Conservation (phyloP, 352 stramenopile species). For the Stephanocyclus meneghinianus region DNA sequence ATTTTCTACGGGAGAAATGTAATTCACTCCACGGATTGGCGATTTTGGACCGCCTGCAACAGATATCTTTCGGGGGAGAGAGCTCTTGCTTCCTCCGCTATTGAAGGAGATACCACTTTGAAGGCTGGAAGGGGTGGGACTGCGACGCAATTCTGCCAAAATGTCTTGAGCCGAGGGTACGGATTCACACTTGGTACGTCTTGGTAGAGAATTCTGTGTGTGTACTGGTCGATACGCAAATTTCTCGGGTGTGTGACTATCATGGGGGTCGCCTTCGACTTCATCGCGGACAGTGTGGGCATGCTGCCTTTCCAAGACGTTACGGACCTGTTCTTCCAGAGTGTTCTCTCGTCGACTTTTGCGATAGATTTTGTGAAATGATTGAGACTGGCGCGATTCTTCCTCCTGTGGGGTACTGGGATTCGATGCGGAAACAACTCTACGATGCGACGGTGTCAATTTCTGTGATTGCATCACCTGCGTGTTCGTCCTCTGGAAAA, state of each 20-base stretch:
- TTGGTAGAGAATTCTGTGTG: background rate
- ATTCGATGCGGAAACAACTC: background rate
- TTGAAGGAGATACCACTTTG: background rate
- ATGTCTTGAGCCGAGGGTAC: conserved; percentile 39
- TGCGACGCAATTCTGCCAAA: conserved; percentile 22
- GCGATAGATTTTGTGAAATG: conserved; percentile 3
- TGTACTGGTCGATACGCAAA: background rate
- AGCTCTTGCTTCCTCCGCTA: background rate
- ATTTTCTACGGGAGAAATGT: background rate
- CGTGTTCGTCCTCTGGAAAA: conserved; percentile 8
- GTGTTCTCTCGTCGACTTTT: conserved; percentile 6
- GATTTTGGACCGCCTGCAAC: background rate
- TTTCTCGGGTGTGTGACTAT: background rate
- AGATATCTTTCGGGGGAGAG: conserved; percentile 20
- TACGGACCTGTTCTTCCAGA: conserved; percentile 37
- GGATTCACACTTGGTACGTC: conserved; percentile 11
- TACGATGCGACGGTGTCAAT: background rate
- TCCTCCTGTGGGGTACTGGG: background rate
- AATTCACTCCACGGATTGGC: background rate
- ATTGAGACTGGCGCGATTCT: background rate
- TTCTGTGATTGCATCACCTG: background rate
- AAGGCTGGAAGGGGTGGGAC: conserved; percentile 1
- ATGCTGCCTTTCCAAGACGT: conserved; percentile 24
- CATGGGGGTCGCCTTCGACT: background rate
- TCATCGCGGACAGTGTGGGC: conserved; percentile 1